phyloP scores from a whole-genome alignment of 2,329 filamentous ascomycete species.

The Incumbomyces delicatus region DNA sequence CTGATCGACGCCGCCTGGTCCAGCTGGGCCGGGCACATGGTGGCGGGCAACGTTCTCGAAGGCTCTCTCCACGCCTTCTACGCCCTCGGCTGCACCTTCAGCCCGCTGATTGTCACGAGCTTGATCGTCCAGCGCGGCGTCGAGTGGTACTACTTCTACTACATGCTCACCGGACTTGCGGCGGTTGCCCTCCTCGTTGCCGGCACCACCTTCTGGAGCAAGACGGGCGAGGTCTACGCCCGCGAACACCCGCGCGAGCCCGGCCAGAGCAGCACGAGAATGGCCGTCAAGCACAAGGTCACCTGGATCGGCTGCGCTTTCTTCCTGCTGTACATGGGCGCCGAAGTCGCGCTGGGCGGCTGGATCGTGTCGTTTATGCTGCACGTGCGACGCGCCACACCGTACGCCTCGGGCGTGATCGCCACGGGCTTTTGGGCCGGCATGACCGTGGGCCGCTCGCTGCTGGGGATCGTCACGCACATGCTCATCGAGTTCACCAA shows the following conservation, averaged over 20 bases:
- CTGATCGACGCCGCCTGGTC: slow-evolving; percentile 47
- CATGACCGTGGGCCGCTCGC: slow-evolving; percentile 59
- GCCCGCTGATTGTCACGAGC: slow-evolving; percentile 59
- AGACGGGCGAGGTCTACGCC: slow-evolving; percentile 50
- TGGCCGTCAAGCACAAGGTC: slow-evolving; percentile 30
- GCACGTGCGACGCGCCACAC: slow-evolving; percentile 55
- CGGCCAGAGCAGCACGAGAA: slow-evolving; percentile 29
- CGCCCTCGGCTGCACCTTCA: slow-evolving; percentile 59
- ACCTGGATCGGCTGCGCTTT: slow-evolving; percentile 66
- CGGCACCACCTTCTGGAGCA: slow-evolving; percentile 52
- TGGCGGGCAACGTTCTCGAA: slow-evolving; percentile 61
- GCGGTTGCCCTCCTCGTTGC: slow-evolving; percentile 46
- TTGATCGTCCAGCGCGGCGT: slow-evolving; percentile 54
- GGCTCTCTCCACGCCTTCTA: slow-evolving; percentile 65
- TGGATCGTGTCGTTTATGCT: slow-evolving; percentile 79
- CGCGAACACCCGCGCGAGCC: slow-evolving; percentile 31
- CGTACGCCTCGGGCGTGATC: slow-evolving; percentile 64
- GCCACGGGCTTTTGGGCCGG: slow-evolving; percentile 68
- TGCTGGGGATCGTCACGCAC: slow-evolving; percentile 60
- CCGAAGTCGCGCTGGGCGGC: slow-evolving; percentile 60
- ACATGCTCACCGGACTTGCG: slow-evolving; percentile 54
- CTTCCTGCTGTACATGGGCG: slow-evolving; percentile 66
- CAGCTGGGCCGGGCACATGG: slow-evolving; percentile 61
- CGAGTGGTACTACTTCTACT: slow-evolving; percentile 63
- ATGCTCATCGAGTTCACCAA: slow-evolving; percentile 25